Percentiles rank a stretch among this genome's conserved stretches.
Evolutionary conservation across 75 land plant species (phyloP).

Genomic region (Pinus taeda): DNA sequence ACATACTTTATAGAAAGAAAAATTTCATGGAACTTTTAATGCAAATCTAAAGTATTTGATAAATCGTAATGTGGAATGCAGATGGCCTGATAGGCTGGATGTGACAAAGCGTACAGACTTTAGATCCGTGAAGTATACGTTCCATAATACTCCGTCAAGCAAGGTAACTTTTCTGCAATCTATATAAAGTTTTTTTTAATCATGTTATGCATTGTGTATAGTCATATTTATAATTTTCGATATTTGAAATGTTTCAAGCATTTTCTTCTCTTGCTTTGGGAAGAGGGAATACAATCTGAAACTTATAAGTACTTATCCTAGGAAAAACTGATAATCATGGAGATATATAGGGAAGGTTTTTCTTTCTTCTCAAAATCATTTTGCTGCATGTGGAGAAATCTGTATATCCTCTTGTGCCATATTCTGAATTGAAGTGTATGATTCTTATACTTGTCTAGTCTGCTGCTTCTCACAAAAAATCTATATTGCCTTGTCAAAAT

Average conservation of each 20-base stretch:
- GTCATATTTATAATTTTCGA: background rate
- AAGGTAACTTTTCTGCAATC: slow-evolving; percentile 43
- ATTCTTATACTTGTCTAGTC: too few relatives aligned
- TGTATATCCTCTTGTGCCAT: too few relatives aligned
- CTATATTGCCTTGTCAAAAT: too few relatives aligned
- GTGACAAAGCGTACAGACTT: slow-evolving; percentile 93
- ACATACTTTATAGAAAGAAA: background rate
- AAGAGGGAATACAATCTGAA: background rate
- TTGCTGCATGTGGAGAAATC: too few relatives aligned
- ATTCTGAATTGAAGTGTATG: too few relatives aligned
- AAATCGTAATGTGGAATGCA: slow-evolving; percentile 27
- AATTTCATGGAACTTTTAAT: slow-evolving; percentile 3
- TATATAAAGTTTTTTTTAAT: background rate
- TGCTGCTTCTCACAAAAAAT: too few relatives aligned
- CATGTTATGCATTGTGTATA: background rate
- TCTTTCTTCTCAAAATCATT: background rate
- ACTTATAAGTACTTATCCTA: background rate
- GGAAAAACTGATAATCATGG: background rate
- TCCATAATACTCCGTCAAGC: slow-evolving; percentile 55
- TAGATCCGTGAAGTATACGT: slow-evolving; percentile 75
- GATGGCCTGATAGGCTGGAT: slow-evolving; percentile 92
- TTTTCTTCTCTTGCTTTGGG: background rate
- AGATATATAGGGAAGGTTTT: background rate
- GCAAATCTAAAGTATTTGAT: background rate
- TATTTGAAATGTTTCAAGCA: background rate